Evolutionary conservation across 106 monocot species (phyloP).

Genomic region (Narthecium ossifragum): DNA sequence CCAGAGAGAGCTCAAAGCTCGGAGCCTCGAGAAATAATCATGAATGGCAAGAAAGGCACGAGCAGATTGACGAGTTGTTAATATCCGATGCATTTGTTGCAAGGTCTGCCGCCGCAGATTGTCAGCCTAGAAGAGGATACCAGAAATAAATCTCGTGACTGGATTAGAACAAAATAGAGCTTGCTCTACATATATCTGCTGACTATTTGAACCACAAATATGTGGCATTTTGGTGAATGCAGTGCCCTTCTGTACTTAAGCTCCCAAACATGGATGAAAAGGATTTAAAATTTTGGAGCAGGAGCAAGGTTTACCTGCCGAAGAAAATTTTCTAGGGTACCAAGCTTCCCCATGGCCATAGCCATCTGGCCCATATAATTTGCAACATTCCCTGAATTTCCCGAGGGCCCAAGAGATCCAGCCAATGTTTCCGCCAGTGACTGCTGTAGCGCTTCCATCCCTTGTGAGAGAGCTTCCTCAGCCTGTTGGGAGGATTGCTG

Average conservation of each 20-base stretch:
- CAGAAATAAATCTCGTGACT: not conserved
- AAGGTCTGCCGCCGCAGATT: conserved; percentile 54
- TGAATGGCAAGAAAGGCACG: conserved; percentile 51
- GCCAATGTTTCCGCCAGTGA: conserved; percentile 51
- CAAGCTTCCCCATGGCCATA: conserved; percentile 71
- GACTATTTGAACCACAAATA: no score
- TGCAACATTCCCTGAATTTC: conserved; percentile 49
- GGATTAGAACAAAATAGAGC: no score
- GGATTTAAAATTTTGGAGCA: no score
- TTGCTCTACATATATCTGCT: no score
- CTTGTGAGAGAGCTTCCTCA: conserved; percentile 66
- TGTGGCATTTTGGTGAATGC: no score
- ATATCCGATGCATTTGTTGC: conserved; percentile 54
- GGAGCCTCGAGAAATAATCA: conserved; percentile 56
- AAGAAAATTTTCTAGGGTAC: conserved; percentile 60
- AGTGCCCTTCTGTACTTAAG: no score
- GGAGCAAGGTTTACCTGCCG: conserved; percentile 32
- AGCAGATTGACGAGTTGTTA: conserved; percentile 59
- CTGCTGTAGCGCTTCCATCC: conserved; percentile 62
- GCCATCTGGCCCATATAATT: conserved; percentile 79
- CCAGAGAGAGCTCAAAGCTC: conserved; percentile 63
- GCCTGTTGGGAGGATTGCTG: conserved; percentile 60
- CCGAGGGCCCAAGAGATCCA: conserved; percentile 32
- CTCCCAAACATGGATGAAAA: no score
- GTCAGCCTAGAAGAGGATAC: conserved; percentile 35